Evolutionary conservation across 345 rosid genomes (phyloP), one percentile per base, ranked within the genome.

Genomic region (Brassica cretica): DNA sequence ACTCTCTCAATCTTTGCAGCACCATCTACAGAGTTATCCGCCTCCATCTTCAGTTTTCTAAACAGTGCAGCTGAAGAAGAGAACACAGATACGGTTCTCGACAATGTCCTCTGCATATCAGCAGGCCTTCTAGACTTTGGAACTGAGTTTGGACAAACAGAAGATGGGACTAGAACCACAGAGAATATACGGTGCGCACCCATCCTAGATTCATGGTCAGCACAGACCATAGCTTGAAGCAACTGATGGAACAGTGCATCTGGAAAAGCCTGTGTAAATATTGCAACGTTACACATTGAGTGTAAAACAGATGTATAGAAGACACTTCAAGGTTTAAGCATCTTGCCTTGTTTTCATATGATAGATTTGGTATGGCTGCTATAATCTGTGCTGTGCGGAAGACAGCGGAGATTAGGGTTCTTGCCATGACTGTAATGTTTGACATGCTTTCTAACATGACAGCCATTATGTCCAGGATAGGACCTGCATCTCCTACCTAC

Each of bases 391-490:
- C 96, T 6, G 96, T 85, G 5, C 89, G 86, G 18, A 84, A 90
- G 73, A 91, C 86, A 46, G 89, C 86, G 0, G 91, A 83, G 29
- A 87, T 84, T 76, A 87, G 63, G 11, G 88, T 90, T 80, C 90
- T 86, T 53, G 89, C 83, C 90, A 90, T 87, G 64, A 87, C 87
- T 63, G 88, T 73, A 75, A 88, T 88, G 66, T 74, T 85, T 80
- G 96, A 84, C 82, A 89, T 85, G 81, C 89, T 91, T 89, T 91
- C 96, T 71, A 91, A 74, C 91, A 89, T 89, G 55, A 86, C 88
- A 81, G 96, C 96, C 96, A 91, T 89, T 70, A 85, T 84, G 75
- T 91, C 96, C 78, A 86, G 90, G n/a, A 91, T 79, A 56, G 91
- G 93, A 81, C 88, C 90, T 74, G 96, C 93, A 82, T 91, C 96